Evolutionary conservation across 768 basidiomycete genomes (phyloP), one percentile per base, ranked within the genome.

Genomic region (Mycena floridula): DNA sequence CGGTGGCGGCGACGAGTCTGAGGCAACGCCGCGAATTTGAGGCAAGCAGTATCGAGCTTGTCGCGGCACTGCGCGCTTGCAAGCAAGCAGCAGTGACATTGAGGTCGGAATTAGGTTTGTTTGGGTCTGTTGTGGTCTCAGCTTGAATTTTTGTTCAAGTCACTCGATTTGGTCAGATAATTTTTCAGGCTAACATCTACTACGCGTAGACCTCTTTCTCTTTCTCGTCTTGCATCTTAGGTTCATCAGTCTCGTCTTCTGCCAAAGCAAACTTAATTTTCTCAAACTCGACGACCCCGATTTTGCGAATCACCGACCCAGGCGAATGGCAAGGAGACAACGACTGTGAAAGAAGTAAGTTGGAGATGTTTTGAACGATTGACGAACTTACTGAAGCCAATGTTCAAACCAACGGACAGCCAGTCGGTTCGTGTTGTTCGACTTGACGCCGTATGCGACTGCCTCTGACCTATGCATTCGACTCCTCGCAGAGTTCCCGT

Each of bases 11-110:
- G 57, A 42, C 20, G 65, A 50, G 4, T 64, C 62, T 3, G 64
- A 62, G 16, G 68, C 59, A 15, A 60, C 44, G n/a, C 54, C 45
- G 37, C 69, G 66, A 26, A 47, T 43, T 16, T 62, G 24, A 22
- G 55, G 15, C 22, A 58, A 42, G 13, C 55, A 46, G 23, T 46
- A 36, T 21, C 53, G 48, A 36, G 55, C 46, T 16, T 55, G 54
- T 46, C 60, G 60, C 42, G 50, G 49, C 44, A 63, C 27, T n/a
- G n/a, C n/a, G n/a, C n/a, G n/a, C 32, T 57, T 51, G 11, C 62
- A 65, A 45, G 61, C 59, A 44, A 77, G 77, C 51, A 80, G 64
- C 49, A 83, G 64, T 48, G 79, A 81, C 82, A 84, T 83, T 44
- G 40, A 18, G 7, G 18, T 3, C 18, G 15, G 4, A 7, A n/a